Evolutionary conservation across 148 eudicot species (phyloP).

Genomic region (Fagopyrum esculentum): DNA sequence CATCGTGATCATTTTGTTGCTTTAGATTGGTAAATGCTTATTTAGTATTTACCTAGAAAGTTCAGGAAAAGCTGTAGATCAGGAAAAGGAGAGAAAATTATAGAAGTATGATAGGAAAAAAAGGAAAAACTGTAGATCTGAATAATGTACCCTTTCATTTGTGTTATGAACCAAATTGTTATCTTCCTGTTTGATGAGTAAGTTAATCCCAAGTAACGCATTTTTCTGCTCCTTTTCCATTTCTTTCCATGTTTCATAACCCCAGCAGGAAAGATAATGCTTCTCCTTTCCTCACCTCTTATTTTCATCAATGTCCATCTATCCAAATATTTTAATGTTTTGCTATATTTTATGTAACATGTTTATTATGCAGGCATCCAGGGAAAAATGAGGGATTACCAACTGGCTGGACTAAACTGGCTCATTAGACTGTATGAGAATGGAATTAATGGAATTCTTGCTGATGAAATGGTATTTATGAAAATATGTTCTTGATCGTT

Average conservation of each 20-base stretch:
- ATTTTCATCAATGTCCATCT: not conserved
- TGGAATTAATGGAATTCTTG: slow-evolving; percentile 98
- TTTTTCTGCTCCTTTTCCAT: not conserved
- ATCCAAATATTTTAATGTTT: not conserved
- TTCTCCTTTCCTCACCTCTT: not conserved
- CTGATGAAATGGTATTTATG: slow-evolving; percentile 86
- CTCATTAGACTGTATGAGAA: slow-evolving; percentile 89
- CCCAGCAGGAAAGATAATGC: not conserved
- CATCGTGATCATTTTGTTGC: no score
- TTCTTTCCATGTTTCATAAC: not conserved
- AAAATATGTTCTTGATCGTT: not conserved
- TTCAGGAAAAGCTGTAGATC: no score
- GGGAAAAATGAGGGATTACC: slow-evolving; percentile 99
- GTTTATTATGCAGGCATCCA: slow-evolving; percentile 59
- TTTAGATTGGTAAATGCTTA: no score
- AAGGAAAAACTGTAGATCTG: not conserved
- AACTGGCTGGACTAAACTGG: slow-evolving; percentile 99
- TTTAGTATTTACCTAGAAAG: no score
- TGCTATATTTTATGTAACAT: not conserved
- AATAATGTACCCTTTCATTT: not conserved
- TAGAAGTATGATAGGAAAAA: not conserved
- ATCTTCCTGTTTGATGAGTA: not conserved
- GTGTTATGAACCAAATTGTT: no score
- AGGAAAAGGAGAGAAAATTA: no score
- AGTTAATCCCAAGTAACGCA: not conserved